Percentiles rank a stretch among this genome's conserved stretches.
These are phyloP conservation scores for Metarhizium humberi DNA, from an alignment of 2,329 filamentous ascomycete species.

Conservation along the genomic window DNA sequence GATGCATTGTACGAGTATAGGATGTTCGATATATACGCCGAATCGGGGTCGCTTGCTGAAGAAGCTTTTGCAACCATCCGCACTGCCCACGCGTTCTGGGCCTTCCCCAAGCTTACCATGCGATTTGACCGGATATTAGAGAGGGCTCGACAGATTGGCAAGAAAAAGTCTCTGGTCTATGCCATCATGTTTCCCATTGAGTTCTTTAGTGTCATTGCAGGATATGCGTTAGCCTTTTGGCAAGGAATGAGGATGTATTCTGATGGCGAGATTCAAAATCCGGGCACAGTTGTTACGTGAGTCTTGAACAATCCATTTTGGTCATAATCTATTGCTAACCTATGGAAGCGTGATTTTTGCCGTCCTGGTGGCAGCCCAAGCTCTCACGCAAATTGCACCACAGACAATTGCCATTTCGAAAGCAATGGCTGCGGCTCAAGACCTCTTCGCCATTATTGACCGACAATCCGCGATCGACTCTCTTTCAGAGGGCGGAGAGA, in stretches of 20 bases:
- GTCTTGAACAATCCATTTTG: conserved; percentile 7
- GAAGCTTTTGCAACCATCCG: conserved; percentile 39
- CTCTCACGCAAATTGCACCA: conserved; percentile 37
- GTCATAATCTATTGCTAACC: conserved; percentile 22
- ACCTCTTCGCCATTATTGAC: conserved; percentile 39
- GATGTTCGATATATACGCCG: conserved; percentile 33
- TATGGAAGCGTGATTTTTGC: conserved; percentile 33
- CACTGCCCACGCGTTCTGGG: conserved; percentile 42
- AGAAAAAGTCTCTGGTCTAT: conserved; percentile 33
- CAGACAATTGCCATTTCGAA: conserved; percentile 35
- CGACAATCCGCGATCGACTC: conserved; percentile 34
- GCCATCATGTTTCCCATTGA: conserved; percentile 34
- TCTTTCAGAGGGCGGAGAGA: conserved; percentile 25
- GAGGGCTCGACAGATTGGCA: conserved; percentile 27
- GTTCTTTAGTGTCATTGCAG: conserved; percentile 38
- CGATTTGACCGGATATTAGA: conserved; percentile 34
- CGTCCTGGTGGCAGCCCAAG: conserved; percentile 34
- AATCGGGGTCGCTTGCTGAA: conserved; percentile 36
- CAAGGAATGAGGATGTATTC: conserved; percentile 38
- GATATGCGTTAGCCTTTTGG: conserved; percentile 42
- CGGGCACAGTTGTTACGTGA: conserved; percentile 37
- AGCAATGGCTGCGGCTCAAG: conserved; percentile 34
- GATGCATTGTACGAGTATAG: conserved; percentile 33
- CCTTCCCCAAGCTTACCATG: conserved; percentile 30
- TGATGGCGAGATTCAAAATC: conserved; percentile 32